Evolutionary conservation across 768 basidiomycete genomes (phyloP), one percentile per base, ranked within the genome.

Genomic region (Baorangia bicolor): DNA sequence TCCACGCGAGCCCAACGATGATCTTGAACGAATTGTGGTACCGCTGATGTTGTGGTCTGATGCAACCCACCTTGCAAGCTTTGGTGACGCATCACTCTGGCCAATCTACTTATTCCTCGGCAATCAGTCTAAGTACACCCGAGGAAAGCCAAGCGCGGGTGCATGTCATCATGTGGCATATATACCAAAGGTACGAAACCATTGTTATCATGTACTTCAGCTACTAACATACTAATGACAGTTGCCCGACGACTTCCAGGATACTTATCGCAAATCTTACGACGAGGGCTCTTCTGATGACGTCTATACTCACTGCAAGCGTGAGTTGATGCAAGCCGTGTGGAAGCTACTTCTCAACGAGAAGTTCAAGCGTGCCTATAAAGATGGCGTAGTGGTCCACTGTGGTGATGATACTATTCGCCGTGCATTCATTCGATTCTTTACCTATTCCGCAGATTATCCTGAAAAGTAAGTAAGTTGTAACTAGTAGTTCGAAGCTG

Each of bases 311-410:
- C 60, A 66, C 25, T 60, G 57, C 16, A 61, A 60, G 27, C 55
- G 57, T 0, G 67, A 69, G 20, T 21, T 68, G 0, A 53, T 68
- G 31, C 67, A 69, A 23, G 64, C 33, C 2, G 34, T 63, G 10
- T 64, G 56, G 57, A 16, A 8, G 1, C 48, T 62, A 11, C 27
- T 69, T 1, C 55, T 69, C 0, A 50, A 65, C 31, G 59, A 62
- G 2, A 45, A 62, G 25, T 68, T 69, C 35, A 18, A 56, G 31
- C 5, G 57, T 1, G 64, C 60, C 3, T 69, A 65, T 38, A 13
- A 37, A 11, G 16, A 37, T 42, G 67, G 66, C 1, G 23, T 64
- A 1, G 43, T 63, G 2, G n/a, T 47, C 31, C 21, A 34, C 8
- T 16, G 2, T 8, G 14, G n/a, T n/a, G 31, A 47, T 33, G 1